Evolutionary conservation across 2,329 filamentous ascomycete species (phyloP).

Genomic region (Fusarium anthophilum): DNA sequence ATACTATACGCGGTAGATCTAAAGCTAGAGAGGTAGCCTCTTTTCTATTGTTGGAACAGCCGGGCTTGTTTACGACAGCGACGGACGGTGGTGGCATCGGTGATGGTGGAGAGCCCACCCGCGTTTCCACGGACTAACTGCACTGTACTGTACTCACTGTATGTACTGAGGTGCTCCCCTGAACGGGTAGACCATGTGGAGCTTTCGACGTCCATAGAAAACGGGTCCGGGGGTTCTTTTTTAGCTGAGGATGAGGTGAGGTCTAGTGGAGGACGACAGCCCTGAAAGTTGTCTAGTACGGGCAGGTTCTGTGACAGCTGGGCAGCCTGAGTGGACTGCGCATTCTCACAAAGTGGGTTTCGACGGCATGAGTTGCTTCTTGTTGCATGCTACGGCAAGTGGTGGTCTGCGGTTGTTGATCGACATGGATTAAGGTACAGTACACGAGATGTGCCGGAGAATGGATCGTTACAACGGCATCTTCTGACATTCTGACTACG

Average conservation of each 20-base stretch:
- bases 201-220: conserved; percentile 5
- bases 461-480: conserved; percentile 21
- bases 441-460: conserved; percentile 4
- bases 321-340: not conserved
- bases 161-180: conserved; percentile 17
- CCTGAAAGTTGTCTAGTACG: not conserved
- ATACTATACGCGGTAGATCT: conserved; percentile 3
- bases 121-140: not conserved
- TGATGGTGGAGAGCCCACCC: conserved; percentile 9
- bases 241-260: conserved; percentile 37
- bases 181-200: conserved; percentile 18
- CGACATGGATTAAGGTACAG: conserved; percentile 17
- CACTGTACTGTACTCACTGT: not conserved
- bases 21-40: conserved; percentile 29
- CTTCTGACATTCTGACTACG: conserved; percentile 1
- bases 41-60: conserved; percentile 35
- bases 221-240: conserved; percentile 25
- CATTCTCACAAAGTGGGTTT: not conserved
- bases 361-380: not conserved
- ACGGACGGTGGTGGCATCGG: conserved; percentile 34
- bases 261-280: conserved; percentile 21
- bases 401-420: not conserved
- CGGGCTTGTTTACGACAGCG: conserved; percentile 27
- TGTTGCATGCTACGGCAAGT: not conserved
- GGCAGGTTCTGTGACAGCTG: conserved; percentile 2